A percentile compares a stretch with the other conserved stretches of the same genome.
Conservation (phyloP, 2,329 filamentous ascomycete genomes). For the Cadophora malorum region DNA sequence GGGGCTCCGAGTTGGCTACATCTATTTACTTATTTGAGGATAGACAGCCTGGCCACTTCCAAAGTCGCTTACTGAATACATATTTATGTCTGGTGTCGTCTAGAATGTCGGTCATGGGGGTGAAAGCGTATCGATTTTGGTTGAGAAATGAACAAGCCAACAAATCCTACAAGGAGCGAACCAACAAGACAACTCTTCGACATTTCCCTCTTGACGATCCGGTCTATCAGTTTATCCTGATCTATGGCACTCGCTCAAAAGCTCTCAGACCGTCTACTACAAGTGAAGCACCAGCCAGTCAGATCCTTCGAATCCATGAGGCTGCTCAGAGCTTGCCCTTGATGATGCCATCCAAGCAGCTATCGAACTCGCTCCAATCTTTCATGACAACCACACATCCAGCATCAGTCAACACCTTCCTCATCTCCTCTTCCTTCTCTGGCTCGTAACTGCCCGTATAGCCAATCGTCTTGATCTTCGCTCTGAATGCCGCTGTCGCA, state of each 20-base stretch:
- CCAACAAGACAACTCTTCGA: background rate
- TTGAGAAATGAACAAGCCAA: background rate
- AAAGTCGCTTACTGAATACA: background rate
- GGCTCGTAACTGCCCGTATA: conserved; percentile 79
- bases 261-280: background rate
- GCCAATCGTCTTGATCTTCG: conserved; percentile 80
- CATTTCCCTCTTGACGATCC: background rate
- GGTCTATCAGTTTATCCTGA: background rate
- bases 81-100: background rate
- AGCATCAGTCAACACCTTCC: conserved; percentile 62
- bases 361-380: conserved; percentile 61
- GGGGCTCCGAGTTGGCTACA: background rate
- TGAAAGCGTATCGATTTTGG: background rate
- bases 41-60: background rate
- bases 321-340: conserved; percentile 31
- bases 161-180: background rate
- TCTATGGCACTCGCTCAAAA: conserved; percentile 3
- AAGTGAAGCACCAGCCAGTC: background rate
- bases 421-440: conserved; percentile 68
- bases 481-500: conserved; percentile 76
- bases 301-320: background rate
- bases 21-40: background rate
- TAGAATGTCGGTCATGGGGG: background rate
- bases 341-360: conserved; percentile 38
- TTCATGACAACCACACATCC: conserved; percentile 69